Percentiles rank a stretch among this genome's conserved stretches.
phyloP scores from a whole-genome alignment of 441 rosid genomes.

The Flueggea neowawraea region DNA sequence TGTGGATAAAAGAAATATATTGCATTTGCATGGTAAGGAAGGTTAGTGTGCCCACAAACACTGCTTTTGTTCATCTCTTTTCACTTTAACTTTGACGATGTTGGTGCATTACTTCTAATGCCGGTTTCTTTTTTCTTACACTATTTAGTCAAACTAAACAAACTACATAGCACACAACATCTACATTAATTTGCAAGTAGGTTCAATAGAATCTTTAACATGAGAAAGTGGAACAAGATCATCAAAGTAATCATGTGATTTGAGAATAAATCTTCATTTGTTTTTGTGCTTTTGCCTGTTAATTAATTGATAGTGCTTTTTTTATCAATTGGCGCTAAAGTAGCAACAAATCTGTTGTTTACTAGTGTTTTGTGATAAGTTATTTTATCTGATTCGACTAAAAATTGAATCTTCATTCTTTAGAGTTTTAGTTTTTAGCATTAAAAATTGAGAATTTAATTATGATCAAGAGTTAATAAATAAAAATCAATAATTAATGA shows the following conservation, averaged over 20 bases:
- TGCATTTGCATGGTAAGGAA: background rate
- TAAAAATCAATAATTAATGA: no score
- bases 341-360: no score
- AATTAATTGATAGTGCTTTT: no score
- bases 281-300: background rate
- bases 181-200: background rate
- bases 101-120: conserved; percentile 57
- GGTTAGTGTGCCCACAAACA: background rate
- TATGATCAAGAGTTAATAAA: no score
- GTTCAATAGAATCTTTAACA: background rate
- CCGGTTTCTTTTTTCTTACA: conserved; percentile 36
- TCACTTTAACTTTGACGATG: conserved; percentile 26
- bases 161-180: background rate
- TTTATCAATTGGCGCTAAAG: no score
- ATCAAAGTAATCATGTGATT: conserved; percentile 13
- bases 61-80: conserved; percentile 19
- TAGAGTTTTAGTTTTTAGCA: no score
- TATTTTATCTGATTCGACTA: no score
- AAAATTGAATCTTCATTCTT: no score
- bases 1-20: no score
- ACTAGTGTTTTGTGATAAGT: no score
- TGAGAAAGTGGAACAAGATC: background rate
- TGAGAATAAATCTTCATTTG: conserved; percentile 5
- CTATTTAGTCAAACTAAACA: conserved; percentile 1
- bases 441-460: no score